Conservation (phyloP, 768 basidiomycete species). For the Phaeolepiota aurea region DNA sequence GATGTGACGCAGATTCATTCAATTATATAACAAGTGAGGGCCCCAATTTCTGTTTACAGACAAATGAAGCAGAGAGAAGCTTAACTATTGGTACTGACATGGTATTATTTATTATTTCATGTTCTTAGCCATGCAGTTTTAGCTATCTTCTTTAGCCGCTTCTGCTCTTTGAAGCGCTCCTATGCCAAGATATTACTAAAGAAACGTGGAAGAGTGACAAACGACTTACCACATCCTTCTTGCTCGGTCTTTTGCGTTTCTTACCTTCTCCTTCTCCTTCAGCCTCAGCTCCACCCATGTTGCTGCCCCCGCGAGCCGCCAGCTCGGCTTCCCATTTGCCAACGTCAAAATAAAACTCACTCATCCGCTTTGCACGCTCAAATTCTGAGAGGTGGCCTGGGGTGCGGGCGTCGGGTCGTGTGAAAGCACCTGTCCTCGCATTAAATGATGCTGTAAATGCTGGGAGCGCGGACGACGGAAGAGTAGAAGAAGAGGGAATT, state of each 20-base stretch:
- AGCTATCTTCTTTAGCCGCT: conserved; percentile 73
- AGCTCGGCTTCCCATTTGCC: conserved; percentile 71
- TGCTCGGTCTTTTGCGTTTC: conserved; percentile 72
- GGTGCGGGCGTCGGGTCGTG: conserved; percentile 57
- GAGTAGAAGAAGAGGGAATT: conserved; percentile 19
- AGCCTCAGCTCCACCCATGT: conserved; percentile 25
- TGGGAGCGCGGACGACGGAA: conserved; percentile 23
- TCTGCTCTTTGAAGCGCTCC: conserved; percentile 84
- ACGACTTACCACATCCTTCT: conserved; percentile 72
- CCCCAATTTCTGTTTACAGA: no score
- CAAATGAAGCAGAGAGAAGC: no score
- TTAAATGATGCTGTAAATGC: conserved; percentile 71
- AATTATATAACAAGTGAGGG: no score
- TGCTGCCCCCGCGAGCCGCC: conserved; percentile 32
- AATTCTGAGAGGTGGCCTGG: conserved; percentile 74
- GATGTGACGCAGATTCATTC: no score
- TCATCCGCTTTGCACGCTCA: conserved; percentile 79
- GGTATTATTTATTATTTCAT: conserved; percentile 19
- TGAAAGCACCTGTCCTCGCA: conserved; percentile 71
- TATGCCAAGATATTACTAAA: conserved; percentile 18
- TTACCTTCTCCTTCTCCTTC: conserved; percentile 45
- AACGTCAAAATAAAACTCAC: conserved; percentile 82
- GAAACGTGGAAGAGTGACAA: conserved; percentile 1
- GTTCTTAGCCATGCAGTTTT: conserved; percentile 86
- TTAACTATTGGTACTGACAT: not conserved